Evolutionary conservation across 345 rosid genomes (phyloP).

Genomic region (Citrus maxima): DNA sequence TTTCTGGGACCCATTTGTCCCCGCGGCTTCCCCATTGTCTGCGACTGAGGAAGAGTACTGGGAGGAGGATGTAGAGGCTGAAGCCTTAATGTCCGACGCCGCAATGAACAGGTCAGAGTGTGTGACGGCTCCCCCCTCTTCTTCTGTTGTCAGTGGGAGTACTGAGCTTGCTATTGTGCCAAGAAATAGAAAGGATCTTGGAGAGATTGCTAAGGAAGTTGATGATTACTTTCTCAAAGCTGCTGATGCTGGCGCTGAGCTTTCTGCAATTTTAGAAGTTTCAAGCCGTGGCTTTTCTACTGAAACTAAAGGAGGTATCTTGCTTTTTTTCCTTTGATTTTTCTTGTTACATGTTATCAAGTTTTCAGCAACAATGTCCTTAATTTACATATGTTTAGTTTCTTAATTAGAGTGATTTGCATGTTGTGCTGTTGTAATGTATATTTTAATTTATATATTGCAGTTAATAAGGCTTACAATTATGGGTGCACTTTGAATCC

Average conservation of each 20-base stretch:
- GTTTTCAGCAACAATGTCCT: neutral
- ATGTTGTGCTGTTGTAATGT: neutral
- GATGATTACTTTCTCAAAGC: conserved; percentile 89
- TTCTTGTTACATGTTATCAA: neutral
- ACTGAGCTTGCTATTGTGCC: conserved; percentile 84
- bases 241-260: conserved; percentile 66
- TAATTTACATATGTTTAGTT: neutral
- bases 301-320: conserved; percentile 56
- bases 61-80: conserved; percentile 48
- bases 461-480: conserved; percentile 57
- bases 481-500: conserved; percentile 65
- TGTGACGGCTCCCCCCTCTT: conserved; percentile 43
- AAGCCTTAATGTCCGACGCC: conserved; percentile 39
- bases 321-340: neutral
- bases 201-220: conserved; percentile 83
- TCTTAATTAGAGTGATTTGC: neutral
- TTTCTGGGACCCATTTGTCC: conserved; percentile 88
- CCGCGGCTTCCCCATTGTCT: conserved; percentile 44
- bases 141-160: conserved; percentile 59
- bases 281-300: conserved; percentile 42
- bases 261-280: conserved; percentile 67
- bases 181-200: conserved; percentile 74
- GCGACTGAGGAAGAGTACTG: conserved; percentile 63
- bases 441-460: neutral
- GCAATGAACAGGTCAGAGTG: conserved; percentile 37